Evolutionary conservation across 2,329 filamentous ascomycete genomes (phyloP), one percentile per base, ranked within the genome.

Genomic region (Ceratocystiopsis brevicomis): DNA sequence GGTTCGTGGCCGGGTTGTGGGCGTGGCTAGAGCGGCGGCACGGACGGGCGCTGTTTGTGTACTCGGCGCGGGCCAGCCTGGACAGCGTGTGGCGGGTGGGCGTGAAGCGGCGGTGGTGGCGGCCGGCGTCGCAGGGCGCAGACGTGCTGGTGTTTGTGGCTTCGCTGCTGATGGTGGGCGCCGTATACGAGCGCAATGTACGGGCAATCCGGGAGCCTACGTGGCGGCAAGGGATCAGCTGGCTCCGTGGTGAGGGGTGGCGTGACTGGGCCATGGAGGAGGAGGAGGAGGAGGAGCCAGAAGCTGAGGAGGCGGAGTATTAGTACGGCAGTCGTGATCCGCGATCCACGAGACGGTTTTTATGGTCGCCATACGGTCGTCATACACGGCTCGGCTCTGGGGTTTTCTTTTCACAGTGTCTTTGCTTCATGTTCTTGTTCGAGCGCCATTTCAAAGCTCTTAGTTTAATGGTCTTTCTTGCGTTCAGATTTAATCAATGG

Each of bases 41-140:
- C 47, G 73, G 78, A 37, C 64, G 81, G 15, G 67, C 69, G 1
- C 71, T 83, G 44, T 93, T 92, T 59, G 53, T 95, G 47, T 90
- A 90, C 59, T 78, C 75, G 49, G 75, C 81, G 30, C 71, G 87
- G 2, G 64, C 78, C n/a, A 85, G 80, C 47, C 66, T 94, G 30
- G 82, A 93, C 57, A 83, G 76, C 35, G 60, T 86, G 39, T 96
- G 86, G 84, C 93, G 93, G 65, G 84, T 93, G 0, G 86, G 87
- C n/a, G 74, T 81, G 44, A 96, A 96, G 74, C 68, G 79, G 33
- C 73, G 84, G 1, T 85, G 85, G 76, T 94, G 88, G 85, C 94
- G 88, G 83, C 76, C 71, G 50, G 83, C 83, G 12, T 69, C 90
- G 57, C 74, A 71, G 53, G 81, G 83, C 35, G 86, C 86, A 0